Evolutionary conservation across 2,329 filamentous ascomycete genomes (phyloP).

Genomic region (Phialophora chinensis): DNA sequence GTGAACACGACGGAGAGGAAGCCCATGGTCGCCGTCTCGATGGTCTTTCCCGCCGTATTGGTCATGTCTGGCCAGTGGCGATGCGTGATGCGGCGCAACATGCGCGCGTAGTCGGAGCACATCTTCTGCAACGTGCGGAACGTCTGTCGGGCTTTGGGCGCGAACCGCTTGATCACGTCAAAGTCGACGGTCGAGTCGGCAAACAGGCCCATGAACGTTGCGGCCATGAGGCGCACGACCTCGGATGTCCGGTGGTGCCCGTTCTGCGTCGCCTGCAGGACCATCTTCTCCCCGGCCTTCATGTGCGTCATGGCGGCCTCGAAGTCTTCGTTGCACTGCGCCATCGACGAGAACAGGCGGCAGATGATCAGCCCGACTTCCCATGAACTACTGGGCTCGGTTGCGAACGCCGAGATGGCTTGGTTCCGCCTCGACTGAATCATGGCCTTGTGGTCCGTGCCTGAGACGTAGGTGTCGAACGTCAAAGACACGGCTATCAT

Average conservation of each 20-base stretch:
- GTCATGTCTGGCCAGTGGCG: background rate
- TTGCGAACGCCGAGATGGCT: conserved; percentile 18
- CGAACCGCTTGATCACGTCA: conserved; percentile 10
- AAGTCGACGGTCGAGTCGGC: conserved; percentile 13
- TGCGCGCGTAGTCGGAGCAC: conserved; percentile 11
- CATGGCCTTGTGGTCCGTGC: conserved; percentile 14
- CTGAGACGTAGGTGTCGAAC: conserved; percentile 23
- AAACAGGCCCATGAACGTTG: conserved; percentile 22
- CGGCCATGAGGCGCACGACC: conserved; percentile 20
- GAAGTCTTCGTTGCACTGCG: conserved; percentile 26
- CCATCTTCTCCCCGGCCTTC: conserved; percentile 22
- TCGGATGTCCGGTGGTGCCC: conserved; percentile 7
- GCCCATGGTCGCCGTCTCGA: conserved; percentile 9
- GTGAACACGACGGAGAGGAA: conserved; percentile 16
- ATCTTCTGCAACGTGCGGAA: conserved; percentile 15
- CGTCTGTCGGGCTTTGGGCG: background rate
- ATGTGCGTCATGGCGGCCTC: conserved; percentile 23
- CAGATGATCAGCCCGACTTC: conserved; percentile 31
- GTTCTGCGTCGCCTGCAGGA: conserved; percentile 13
- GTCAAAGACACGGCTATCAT: conserved; percentile 29
- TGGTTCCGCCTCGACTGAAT: conserved; percentile 15
- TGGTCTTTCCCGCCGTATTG: background rate
- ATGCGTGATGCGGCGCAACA: conserved; percentile 11
- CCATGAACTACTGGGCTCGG: conserved; percentile 7
- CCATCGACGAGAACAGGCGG: conserved; percentile 28